These are phyloP conservation scores for Miscanthus lutarioriparius DNA, from an alignment of 176 grass and related monocot species.

Conservation along the genomic window DNA sequence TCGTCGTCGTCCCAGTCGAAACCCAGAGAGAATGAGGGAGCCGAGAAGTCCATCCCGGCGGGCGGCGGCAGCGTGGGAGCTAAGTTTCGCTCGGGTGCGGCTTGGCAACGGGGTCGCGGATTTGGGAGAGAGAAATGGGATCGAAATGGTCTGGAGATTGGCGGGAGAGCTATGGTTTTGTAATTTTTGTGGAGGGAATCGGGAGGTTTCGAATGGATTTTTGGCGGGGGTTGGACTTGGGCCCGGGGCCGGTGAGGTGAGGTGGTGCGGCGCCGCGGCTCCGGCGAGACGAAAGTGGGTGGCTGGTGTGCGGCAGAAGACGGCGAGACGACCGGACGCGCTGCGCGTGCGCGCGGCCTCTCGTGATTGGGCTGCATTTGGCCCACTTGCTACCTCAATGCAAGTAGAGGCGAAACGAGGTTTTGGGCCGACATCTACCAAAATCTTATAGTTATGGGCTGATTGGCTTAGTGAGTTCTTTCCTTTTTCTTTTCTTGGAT, in stretches of 20 bases:
- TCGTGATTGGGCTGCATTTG: neutral
- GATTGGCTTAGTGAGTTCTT: too few relatives aligned
- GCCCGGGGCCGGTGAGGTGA: neutral
- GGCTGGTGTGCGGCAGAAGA: neutral
- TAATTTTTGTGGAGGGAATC: constrained; percentile 28
- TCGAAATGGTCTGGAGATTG: neutral
- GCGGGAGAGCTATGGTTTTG: constrained; percentile 32
- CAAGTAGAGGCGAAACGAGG: too few relatives aligned
- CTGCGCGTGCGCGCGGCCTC: neutral
- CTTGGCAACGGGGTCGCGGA: neutral
- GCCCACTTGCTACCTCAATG: neutral
- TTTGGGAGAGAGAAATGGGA: neutral
- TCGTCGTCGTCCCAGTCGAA: constrained; percentile 46
- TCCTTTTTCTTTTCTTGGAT: too few relatives aligned
- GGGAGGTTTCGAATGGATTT: neutral
- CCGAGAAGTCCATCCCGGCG: constrained; percentile 63
- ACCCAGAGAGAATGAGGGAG: constrained; percentile 52
- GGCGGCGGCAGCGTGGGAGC: neutral
- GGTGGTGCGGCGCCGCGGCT: neutral
- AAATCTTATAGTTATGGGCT: too few relatives aligned
- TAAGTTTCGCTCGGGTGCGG: neutral
- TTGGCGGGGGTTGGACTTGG: neutral
- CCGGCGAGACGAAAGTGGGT: neutral
- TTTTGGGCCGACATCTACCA: neutral
- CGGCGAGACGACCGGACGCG: neutral